Evolutionary conservation across 352 stramenopile genomes (phyloP), one percentile per base, ranked within the genome.

Genomic region (Phytophthora europaea): DNA sequence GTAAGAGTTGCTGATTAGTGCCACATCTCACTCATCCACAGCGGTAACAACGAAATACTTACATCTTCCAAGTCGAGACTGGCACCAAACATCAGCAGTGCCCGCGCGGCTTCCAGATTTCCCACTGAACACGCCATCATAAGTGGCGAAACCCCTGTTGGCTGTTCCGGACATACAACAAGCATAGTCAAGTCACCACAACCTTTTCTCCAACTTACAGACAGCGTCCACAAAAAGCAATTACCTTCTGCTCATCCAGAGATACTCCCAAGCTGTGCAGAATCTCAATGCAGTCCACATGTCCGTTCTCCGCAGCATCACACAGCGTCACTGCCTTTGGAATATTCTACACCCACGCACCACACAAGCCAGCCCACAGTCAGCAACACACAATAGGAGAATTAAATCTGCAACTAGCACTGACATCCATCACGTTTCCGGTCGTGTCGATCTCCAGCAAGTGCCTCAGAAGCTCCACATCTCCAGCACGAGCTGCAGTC

Each of bases 71-170:
- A 67, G 62, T 96, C 89, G 9, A 96, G 78, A 55, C 85, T 94
- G 18, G 89, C 88, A 23, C 89, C 88, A 81, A 93, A 96, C 88
- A 95, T 95, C 18, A 96, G 67, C 68, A 96, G 70, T 3, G 89
- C 89, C 0, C 89, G 82, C 13, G 87, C 86, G 1, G 83, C 89
- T 68, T 96, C 88, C n/a, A 96, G 82, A 67, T 96, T 96, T n/a
- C 88, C 89, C 2, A 93, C 87, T 3, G 89, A 95, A 54, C 88
- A 94, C 57, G 89, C 89, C 70, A 94, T 90, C 89, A 96, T 96
- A 8, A 96, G 70, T 13, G 89, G 81, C 2, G 87, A 90, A 23
- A 89, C 93, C 7, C 89, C 89, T 7, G 89, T 96, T 3, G 89
- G 89, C 88, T 96, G 26, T 65, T n/a, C 58, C 28, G 36, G 51